A percentile compares a stretch with the other conserved stretches of the same genome.
Evolutionary conservation across 1,284 basidiomycete genomes (phyloP).

Genomic region (Cryptococcus jaspeensis): DNA sequence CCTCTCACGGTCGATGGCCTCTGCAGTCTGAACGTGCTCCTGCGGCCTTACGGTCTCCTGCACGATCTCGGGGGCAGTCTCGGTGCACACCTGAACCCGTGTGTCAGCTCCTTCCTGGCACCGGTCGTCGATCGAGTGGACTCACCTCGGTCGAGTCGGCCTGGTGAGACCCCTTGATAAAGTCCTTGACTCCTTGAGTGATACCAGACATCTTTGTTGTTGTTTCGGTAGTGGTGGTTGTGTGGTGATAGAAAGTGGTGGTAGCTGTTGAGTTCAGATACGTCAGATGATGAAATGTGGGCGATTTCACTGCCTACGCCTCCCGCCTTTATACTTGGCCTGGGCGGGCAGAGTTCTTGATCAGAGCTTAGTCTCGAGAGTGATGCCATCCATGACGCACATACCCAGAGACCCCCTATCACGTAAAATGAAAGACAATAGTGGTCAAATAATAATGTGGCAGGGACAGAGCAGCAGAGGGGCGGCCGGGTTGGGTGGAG

Average conservation of each 20-base stretch:
- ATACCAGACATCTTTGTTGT: constrained; percentile 28
- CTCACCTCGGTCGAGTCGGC: constrained; percentile 43
- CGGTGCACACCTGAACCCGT: constrained; percentile 40
- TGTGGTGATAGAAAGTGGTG: not conserved
- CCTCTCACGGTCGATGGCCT: constrained; percentile 48
- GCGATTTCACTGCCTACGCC: no score
- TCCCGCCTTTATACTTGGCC: no score
- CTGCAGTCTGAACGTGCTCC: constrained; percentile 42
- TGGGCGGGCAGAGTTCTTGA: no score
- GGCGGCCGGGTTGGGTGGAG: no score
- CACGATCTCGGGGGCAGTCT: constrained; percentile 45
- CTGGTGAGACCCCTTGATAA: constrained; percentile 29
- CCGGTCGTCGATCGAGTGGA: not conserved
- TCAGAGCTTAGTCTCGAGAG: no score
- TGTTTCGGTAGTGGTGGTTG: constrained; percentile 8
- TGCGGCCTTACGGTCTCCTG: constrained; percentile 43
- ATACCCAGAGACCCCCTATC: no score
- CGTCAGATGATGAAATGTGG: no score
- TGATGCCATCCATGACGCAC: no score
- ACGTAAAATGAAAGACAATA: no score
- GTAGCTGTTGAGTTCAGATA: no score
- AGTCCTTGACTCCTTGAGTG: constrained; percentile 39
- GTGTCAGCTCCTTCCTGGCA: not conserved
- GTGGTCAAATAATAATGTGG: no score
- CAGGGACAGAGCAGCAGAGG: no score